These are phyloP conservation scores for Penicillium italicum DNA, from an alignment of 2,329 filamentous ascomycete species.

Conservation along the genomic window DNA sequence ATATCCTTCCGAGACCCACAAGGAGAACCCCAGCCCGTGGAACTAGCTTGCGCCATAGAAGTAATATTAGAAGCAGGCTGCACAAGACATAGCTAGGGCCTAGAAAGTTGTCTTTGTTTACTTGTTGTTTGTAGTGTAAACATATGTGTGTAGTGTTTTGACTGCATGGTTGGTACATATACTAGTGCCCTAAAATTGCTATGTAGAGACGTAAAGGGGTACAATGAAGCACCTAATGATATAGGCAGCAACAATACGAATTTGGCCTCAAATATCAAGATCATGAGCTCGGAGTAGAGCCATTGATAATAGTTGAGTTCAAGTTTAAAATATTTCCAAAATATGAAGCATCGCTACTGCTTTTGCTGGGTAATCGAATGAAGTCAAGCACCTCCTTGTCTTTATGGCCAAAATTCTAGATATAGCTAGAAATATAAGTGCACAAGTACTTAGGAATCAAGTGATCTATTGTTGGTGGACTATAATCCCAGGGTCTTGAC, in stretches of 20 bases:
- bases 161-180: background rate
- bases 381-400: background rate
- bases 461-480: background rate
- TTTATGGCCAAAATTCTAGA: background rate
- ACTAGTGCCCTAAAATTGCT: no score
- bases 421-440: background rate
- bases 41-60: background rate
- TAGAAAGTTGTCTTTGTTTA: background rate
- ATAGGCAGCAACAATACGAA: background rate
- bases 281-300: no score
- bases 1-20: slow-evolving; percentile 1
- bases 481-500: background rate
- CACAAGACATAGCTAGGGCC: background rate
- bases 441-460: background rate
- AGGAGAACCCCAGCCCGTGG: background rate
- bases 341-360: background rate
- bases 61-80: background rate
- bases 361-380: background rate
- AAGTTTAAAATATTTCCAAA: background rate
- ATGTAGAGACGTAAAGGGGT: background rate
- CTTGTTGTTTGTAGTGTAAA: no score
- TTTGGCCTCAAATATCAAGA: background rate
- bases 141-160: background rate
- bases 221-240: background rate
- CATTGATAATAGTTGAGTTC: background rate